phyloP scores from a whole-genome alignment of 1,284 basidiomycete species.

The Moesziomyces parantarcticus region DNA sequence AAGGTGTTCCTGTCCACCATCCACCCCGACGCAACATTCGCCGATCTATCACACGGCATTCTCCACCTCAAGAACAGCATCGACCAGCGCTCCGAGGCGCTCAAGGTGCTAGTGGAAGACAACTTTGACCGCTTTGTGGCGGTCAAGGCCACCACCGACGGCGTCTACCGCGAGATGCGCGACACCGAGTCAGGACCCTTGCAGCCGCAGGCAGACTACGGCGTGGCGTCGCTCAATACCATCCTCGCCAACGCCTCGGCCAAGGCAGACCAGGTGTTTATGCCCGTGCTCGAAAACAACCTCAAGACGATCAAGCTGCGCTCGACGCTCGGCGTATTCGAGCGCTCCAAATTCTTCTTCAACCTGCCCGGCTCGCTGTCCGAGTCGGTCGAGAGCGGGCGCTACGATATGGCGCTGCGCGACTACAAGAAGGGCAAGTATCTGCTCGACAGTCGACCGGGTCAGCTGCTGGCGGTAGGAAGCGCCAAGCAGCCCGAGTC shows the following conservation, averaged over 20 bases:
- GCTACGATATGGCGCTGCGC: constrained; percentile 90
- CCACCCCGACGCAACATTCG: constrained; percentile 95
- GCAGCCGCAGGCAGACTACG: constrained; percentile 80
- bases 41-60: constrained; percentile 76
- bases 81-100: constrained; percentile 80
- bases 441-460: constrained; percentile 85
- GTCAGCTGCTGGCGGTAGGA: constrained; percentile 77
- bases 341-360: constrained; percentile 97
- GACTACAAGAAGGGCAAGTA: constrained; percentile 98
- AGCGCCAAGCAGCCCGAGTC: constrained; percentile 29
- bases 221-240: constrained; percentile 82
- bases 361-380: constrained; percentile 92
- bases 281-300: constrained; percentile 94
- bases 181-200: constrained; percentile 79
- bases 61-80: constrained; percentile 57
- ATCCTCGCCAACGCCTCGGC: constrained; percentile 73
- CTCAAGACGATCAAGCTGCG: constrained; percentile 92
- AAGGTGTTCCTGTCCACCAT: constrained; percentile 90
- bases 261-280: constrained; percentile 94
- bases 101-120: constrained; percentile 93
- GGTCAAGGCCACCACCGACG: constrained; percentile 95
- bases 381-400: constrained; percentile 79
- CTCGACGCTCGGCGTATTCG: constrained; percentile 92
- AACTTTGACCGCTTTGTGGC: constrained; percentile 98
- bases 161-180: constrained; percentile 86